Conservation (phyloP, 345 rosid genomes). For the Geranium brycei region DNA sequence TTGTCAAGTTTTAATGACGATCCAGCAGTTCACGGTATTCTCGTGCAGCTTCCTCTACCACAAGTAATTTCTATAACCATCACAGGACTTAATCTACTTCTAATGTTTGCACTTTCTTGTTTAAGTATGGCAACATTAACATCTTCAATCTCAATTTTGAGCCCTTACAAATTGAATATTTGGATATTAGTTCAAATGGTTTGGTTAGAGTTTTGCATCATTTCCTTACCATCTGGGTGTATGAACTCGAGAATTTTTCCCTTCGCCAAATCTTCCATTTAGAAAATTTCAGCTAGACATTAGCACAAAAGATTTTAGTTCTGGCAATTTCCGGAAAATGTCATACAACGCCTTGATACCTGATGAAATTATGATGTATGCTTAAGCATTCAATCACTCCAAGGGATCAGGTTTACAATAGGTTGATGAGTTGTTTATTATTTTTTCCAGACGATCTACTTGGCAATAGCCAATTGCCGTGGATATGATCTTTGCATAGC, state of each 20-base stretch:
- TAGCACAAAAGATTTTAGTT: neutral
- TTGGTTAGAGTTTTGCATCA: neutral
- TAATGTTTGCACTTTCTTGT: neutral
- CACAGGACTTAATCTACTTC: slow-evolving; percentile 7
- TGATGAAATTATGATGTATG: neutral
- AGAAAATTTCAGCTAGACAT: neutral
- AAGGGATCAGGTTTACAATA: neutral
- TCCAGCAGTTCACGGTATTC: slow-evolving; percentile 69
- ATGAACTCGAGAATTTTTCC: neutral
- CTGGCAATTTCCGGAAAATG: neutral
- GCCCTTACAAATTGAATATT: neutral
- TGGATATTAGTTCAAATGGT: neutral
- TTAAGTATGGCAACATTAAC: slow-evolving; percentile 4
- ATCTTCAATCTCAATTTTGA: neutral
- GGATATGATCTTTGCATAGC: slow-evolving; percentile 1
- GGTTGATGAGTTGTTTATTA: neutral
- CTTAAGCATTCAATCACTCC: neutral
- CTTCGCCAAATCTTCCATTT: neutral
- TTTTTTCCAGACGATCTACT: neutral
- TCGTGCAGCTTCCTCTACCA: slow-evolving; percentile 90
- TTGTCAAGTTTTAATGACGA: slow-evolving; percentile 45
- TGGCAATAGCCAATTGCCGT: neutral
- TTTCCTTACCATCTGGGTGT: neutral
- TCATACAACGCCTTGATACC: neutral
- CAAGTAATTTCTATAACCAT: slow-evolving; percentile 39